phyloP scores from a whole-genome alignment of 192 early-diverging fungal genomes.

The Funneliformis geosporum region DNA sequence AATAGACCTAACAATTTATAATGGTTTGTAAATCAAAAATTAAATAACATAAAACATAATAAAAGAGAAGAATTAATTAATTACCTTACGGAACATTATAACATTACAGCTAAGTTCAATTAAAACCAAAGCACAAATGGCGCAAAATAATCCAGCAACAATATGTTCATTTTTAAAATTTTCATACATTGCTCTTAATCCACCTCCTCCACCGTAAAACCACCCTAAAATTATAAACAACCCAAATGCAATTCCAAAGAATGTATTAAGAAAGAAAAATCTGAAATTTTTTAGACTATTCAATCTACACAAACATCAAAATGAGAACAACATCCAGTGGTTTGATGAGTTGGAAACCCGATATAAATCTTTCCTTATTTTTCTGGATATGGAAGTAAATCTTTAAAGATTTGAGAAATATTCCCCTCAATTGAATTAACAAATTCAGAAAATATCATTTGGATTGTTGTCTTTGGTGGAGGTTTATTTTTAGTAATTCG shows the following conservation, averaged over 20 bases:
- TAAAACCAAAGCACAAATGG: conserved; percentile 10
- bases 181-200: background rate
- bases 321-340: conserved; percentile 81
- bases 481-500: conserved; percentile 85
- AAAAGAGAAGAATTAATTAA: no score
- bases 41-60: no score
- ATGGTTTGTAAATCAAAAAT: no score
- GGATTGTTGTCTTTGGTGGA: conserved; percentile 66
- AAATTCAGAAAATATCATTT: conserved; percentile 69
- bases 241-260: conserved; percentile 7
- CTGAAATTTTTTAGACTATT: background rate
- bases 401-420: conserved; percentile 60
- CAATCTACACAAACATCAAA: conserved; percentile 67
- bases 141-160: conserved; percentile 11
- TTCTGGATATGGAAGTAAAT: conserved; percentile 70
- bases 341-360: conserved; percentile 89
- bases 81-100: conserved; percentile 1
- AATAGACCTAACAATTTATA: no score
- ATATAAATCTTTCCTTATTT: conserved; percentile 88
- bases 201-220: no score
- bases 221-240: conserved; percentile 1
- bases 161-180: background rate
- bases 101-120: no score
- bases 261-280: background rate
- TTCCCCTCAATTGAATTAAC: conserved; percentile 63